Evolutionary conservation across 1,139 yeast species (phyloP).

Genomic region (Blastobotrys proliferans): DNA sequence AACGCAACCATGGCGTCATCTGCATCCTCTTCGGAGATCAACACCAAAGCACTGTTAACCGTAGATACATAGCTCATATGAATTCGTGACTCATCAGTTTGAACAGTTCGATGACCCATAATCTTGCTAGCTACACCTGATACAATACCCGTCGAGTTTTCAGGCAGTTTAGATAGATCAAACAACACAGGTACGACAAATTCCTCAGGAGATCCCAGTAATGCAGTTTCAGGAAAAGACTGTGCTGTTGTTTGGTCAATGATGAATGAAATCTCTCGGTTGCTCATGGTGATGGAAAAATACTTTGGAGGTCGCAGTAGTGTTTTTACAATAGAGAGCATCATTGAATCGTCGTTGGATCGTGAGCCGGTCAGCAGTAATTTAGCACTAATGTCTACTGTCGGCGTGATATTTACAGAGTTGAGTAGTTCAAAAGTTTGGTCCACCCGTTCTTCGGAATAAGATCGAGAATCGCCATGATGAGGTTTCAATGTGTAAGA

Average conservation of each 20-base stretch:
- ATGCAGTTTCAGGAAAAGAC: constrained; percentile 34
- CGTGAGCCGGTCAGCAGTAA: constrained; percentile 62
- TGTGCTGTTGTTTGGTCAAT: constrained; percentile 38
- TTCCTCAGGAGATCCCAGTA: constrained; percentile 58
- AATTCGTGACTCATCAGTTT: constrained; percentile 21
- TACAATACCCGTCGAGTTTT: constrained; percentile 63
- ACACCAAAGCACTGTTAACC: constrained; percentile 57
- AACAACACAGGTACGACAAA: constrained; percentile 53
- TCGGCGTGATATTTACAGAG: constrained; percentile 43
- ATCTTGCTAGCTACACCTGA: constrained; percentile 59
- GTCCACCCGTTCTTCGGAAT: constrained; percentile 28
- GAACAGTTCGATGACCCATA: constrained; percentile 23
- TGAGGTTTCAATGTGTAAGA: constrained; percentile 29
- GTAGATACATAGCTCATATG: constrained; percentile 55
- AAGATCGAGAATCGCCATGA: not conserved
- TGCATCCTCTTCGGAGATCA: constrained; percentile 54
- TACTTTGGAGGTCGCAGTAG: constrained; percentile 43
- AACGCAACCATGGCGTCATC: constrained; percentile 22
- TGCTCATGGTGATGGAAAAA: constrained; percentile 54
- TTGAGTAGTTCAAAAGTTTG: constrained; percentile 44
- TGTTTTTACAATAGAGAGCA: constrained; percentile 25
- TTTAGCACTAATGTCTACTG: constrained; percentile 40
- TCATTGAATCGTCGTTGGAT: constrained; percentile 36
- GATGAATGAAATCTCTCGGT: constrained; percentile 52
- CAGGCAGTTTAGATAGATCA: constrained; percentile 53